A percentile compares a stretch with the other conserved stretches of the same genome.
phyloP scores from a whole-genome alignment of 2,329 filamentous ascomycete genomes.

The Xylariaceae sp. region DNA sequence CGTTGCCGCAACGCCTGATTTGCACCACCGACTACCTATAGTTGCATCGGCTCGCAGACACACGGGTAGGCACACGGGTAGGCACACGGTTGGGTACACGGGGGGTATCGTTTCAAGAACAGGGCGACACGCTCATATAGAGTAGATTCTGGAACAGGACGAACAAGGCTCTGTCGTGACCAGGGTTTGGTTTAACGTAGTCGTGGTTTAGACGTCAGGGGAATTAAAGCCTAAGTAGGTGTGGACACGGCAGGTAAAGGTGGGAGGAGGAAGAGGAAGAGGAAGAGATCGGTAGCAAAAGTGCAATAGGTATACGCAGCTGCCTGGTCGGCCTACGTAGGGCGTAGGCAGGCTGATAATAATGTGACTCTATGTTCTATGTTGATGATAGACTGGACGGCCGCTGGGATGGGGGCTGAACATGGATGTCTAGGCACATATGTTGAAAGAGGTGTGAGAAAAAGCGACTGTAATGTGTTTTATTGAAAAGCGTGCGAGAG shows the following conservation, averaged over 20 bases:
- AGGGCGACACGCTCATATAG: slow-evolving; percentile 3
- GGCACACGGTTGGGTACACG: neutral
- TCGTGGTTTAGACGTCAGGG: slow-evolving; percentile 18
- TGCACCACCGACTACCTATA: slow-evolving; percentile 1
- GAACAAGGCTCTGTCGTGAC: slow-evolving; percentile 13
- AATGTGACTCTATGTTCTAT: slow-evolving; percentile 23
- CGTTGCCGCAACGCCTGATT: slow-evolving; percentile 18
- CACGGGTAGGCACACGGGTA: neutral
- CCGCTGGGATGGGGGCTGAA: slow-evolving; percentile 20
- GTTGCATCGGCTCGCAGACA: slow-evolving; percentile 13
- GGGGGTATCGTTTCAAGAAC: slow-evolving; percentile 2
- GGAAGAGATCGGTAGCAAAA: slow-evolving; percentile 12
- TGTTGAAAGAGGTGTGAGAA: slow-evolving; percentile 3
- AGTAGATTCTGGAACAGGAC: neutral
- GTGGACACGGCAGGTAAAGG: slow-evolving; percentile 10
- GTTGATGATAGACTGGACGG: slow-evolving; percentile 20
- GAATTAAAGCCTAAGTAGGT: slow-evolving; percentile 9
- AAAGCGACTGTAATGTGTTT: neutral
- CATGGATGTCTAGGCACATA: slow-evolving; percentile 20
- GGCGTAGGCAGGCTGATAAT: slow-evolving; percentile 18
- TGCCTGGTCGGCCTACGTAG: slow-evolving; percentile 7
- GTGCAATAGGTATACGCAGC: slow-evolving; percentile 4
- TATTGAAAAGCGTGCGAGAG: neutral
- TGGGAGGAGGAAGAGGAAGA: slow-evolving; percentile 13
- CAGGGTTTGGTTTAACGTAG: slow-evolving; percentile 20